phyloP scores from a whole-genome alignment of 164 flowering plant species.

The Nelumbo lutea region DNA sequence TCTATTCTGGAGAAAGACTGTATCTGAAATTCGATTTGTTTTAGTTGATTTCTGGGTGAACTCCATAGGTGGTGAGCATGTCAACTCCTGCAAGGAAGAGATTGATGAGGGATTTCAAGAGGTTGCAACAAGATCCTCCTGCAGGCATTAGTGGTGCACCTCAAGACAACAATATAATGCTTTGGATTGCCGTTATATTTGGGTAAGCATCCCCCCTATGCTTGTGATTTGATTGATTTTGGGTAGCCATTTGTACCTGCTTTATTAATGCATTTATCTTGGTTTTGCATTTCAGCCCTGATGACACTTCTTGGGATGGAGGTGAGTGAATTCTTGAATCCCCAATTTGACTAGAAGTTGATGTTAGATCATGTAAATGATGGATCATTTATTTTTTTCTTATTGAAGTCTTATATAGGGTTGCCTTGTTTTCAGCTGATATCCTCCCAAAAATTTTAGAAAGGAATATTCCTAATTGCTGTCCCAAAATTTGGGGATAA shows the following conservation, averaged over 20 bases:
- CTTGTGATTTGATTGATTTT: not conserved
- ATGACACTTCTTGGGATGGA: slow-evolving; percentile 98
- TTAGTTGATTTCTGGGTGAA: not conserved
- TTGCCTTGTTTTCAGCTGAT: too few relatives aligned
- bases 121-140: slow-evolving; percentile 91
- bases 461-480: too few relatives aligned
- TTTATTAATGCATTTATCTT: slow-evolving; percentile 8
- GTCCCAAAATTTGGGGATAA: too few relatives aligned
- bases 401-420: too few relatives aligned
- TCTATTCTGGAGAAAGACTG: too few relatives aligned
- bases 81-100: slow-evolving; percentile 88
- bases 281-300: slow-evolving; percentile 70
- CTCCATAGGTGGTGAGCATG: slow-evolving; percentile 36
- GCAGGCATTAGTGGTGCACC: slow-evolving; percentile 98
- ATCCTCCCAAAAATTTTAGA: too few relatives aligned
- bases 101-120: slow-evolving; percentile 91
- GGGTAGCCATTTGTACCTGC: not conserved
- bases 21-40: not conserved
- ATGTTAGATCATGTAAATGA: not conserved
- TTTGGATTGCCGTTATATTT: slow-evolving; percentile 90
- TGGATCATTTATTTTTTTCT: not conserved
- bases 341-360: not conserved
- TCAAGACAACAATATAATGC: slow-evolving; percentile 86
- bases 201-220: slow-evolving; percentile 40
- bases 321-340: slow-evolving; percentile 41